These are phyloP conservation scores for Hemisphaericaspora lyxosophila DNA, from an alignment of 1,139 yeast genomes.

Conservation along the genomic window DNA sequence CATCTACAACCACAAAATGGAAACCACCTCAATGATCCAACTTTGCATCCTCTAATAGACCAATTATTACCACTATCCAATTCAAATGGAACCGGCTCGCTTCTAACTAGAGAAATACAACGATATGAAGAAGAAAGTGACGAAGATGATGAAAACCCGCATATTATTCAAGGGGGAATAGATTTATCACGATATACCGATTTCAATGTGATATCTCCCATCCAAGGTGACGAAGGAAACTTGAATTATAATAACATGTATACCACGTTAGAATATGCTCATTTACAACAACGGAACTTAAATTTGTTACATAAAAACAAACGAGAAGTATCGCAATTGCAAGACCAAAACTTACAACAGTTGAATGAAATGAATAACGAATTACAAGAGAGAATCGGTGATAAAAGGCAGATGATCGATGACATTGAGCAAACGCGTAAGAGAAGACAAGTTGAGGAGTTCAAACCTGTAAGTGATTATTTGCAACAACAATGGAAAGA, in stretches of 20 bases:
- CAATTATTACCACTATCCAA: conserved; percentile 25
- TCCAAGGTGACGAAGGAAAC: conserved; percentile 13
- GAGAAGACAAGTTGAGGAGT: conserved; percentile 34
- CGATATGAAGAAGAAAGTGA: conserved; percentile 31
- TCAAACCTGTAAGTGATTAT: conserved; percentile 36
- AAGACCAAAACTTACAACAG: conserved; percentile 19
- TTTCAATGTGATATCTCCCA: conserved; percentile 21
- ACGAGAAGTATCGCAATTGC: conserved; percentile 18
- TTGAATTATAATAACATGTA: conserved; percentile 24
- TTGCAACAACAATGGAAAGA: conserved; percentile 40
- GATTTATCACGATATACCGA: conserved; percentile 32
- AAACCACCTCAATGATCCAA: conserved; percentile 1
- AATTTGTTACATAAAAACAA: conserved; percentile 22
- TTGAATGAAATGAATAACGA: conserved; percentile 16
- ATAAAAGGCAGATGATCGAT: conserved; percentile 32
- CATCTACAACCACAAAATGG: conserved; percentile 9
- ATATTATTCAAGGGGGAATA: conserved; percentile 17
- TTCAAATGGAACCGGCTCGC: conserved; percentile 4
- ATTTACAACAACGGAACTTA: conserved; percentile 30
- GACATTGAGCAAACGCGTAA: conserved; percentile 31
- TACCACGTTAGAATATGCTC: conserved; percentile 32
- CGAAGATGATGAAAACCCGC: conserved; percentile 20
- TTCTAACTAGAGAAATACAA: conserved; percentile 22
- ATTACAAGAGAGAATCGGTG: conserved; percentile 14
- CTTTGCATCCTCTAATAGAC: conserved; percentile 32